Evolutionary conservation across 1,284 basidiomycete genomes (phyloP).

Genomic region (Pseudozyma pruni): DNA sequence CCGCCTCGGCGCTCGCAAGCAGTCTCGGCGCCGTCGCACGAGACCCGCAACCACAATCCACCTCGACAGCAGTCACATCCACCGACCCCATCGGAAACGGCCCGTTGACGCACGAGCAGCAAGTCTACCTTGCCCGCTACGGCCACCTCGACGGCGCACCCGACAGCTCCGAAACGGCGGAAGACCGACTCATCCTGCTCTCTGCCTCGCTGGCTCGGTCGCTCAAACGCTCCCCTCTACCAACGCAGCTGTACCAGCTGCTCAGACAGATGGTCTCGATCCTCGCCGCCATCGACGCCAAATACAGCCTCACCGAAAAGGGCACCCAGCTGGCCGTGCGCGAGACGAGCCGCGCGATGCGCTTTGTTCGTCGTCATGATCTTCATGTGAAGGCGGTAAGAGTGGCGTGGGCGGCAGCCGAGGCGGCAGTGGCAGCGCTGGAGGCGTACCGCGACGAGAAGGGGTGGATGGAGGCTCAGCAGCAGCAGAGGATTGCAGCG

Average conservation of each 20-base stretch:
- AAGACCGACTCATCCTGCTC: conserved; percentile 49
- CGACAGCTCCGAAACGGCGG: conserved; percentile 12
- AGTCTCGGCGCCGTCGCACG: conserved; percentile 43
- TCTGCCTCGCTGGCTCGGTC: conserved; percentile 45
- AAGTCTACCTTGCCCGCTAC: conserved; percentile 13
- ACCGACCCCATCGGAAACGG: not conserved
- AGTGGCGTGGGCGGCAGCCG: conserved; percentile 42
- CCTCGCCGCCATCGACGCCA: conserved; percentile 29
- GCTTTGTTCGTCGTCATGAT: conserved; percentile 46
- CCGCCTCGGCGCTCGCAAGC: conserved; percentile 41
- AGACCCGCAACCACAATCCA: not conserved
- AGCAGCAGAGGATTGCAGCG: not conserved
- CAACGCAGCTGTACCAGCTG: conserved; percentile 39
- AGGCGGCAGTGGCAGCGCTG: conserved; percentile 50
- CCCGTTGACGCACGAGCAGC: conserved; percentile 17
- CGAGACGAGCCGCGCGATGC: conserved; percentile 37
- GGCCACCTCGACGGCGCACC: conserved; percentile 3
- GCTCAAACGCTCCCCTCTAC: conserved; percentile 50
- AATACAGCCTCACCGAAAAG: conserved; percentile 31
- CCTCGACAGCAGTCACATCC: not conserved
- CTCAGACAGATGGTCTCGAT: conserved; percentile 35
- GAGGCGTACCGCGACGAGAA: conserved; percentile 53
- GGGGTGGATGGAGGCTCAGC: conserved; percentile 25
- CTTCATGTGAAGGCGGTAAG: conserved; percentile 51
- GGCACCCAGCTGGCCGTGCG: conserved; percentile 47